Conservation (phyloP, 352 stramenopile species). For the Globisporangium sylvaticum region DNA sequence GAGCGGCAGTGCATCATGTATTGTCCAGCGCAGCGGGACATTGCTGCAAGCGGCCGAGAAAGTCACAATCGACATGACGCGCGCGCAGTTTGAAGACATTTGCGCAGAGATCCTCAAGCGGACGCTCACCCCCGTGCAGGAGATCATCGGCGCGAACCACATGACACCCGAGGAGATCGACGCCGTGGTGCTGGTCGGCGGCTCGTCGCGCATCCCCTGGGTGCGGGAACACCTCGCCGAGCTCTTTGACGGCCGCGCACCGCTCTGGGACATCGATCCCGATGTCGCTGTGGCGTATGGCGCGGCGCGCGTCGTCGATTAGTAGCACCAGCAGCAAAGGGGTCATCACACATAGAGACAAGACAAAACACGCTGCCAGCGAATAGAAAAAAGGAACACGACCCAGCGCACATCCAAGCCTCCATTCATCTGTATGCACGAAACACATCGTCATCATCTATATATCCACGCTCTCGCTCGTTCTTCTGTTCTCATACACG, state of each 20-base stretch:
- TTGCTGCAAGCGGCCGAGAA: background rate
- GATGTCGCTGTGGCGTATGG: constrained; percentile 67
- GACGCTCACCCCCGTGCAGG: constrained; percentile 46
- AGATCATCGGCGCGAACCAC: constrained; percentile 53
- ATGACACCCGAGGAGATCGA: constrained; percentile 83
- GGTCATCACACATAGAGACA: background rate
- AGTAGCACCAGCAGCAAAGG: constrained; percentile 4
- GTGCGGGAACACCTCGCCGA: constrained; percentile 36
- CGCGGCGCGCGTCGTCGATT: constrained; percentile 52
- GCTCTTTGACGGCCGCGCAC: constrained; percentile 44
- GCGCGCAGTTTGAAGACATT: constrained; percentile 43
- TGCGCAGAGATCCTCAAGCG: constrained; percentile 44
- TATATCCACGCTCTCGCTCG: background rate
- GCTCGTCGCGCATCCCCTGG: constrained; percentile 93
- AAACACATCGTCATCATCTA: background rate
- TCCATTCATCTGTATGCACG: constrained; percentile 6
- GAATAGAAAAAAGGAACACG: background rate
- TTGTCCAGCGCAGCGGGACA: constrained; percentile 17
- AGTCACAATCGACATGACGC: constrained; percentile 30
- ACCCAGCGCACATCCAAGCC: background rate
- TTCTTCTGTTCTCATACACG: background rate
- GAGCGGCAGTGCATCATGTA: constrained; percentile 28
- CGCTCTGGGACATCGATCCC: constrained; percentile 56
- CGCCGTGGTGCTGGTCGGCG: constrained; percentile 93
- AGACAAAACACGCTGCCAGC: background rate